Percentiles rank a stretch among this genome's conserved stretches.
phyloP scores from a whole-genome alignment of 2,329 filamentous ascomycete species.

The Malbranchea cinnamomea region DNA sequence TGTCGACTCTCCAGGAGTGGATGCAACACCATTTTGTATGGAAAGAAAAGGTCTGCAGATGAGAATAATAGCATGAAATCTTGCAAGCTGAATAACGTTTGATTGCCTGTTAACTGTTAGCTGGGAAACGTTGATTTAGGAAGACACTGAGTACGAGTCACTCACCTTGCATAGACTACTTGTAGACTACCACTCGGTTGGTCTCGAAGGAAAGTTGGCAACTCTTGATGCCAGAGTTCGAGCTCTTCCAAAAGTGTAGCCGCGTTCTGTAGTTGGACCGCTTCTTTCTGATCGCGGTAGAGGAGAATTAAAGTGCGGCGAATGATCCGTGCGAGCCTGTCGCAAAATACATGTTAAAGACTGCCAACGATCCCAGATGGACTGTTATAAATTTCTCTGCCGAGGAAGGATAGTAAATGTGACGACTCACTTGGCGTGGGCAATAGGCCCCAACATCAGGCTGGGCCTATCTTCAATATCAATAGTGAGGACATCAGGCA shows the following conservation, averaged over 20 bases:
- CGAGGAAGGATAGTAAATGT: background rate
- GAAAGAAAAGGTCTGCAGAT: too few species aligned
- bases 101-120: slow-evolving; percentile 1
- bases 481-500: too few species aligned
- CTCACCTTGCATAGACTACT: background rate
- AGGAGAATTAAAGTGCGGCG: background rate
- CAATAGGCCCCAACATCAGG: too few species aligned
- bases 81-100: too few species aligned
- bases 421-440: too few species aligned
- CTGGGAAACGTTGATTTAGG: background rate
- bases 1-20: too few species aligned
- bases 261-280: background rate
- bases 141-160: background rate
- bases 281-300: background rate
- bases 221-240: background rate
- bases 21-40: too few species aligned
- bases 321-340: background rate
- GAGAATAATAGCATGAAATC: too few species aligned
- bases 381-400: background rate
- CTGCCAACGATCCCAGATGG: too few species aligned
- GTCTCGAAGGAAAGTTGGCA: background rate
- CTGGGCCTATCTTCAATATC: too few species aligned
- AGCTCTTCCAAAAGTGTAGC: background rate
- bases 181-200: background rate
- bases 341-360: too few species aligned